Base-by-base conservation (phyloP, 2,329 filamentous ascomycete species). In the Paracoccidioides brasiliensis region DNA sequence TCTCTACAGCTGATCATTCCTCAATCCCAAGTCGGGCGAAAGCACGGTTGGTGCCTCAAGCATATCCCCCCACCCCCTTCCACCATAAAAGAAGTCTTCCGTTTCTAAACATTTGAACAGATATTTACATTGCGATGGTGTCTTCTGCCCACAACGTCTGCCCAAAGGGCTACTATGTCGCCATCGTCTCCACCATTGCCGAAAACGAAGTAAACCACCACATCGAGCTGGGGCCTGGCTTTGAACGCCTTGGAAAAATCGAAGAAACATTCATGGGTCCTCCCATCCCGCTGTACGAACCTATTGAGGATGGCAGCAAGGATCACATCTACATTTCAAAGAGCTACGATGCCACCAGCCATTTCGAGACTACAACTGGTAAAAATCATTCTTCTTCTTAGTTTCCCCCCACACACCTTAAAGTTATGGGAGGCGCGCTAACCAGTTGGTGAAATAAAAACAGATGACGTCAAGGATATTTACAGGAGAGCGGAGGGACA, bases 91-190 rank as follows among this genome's bases (percentile, higher is more conserved):
- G 22, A 9, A 22, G 12, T 6, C 1, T 14, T 38, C 14, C 22
- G 15, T 9, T 51, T 8, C 48, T 51, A 54, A 56, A 14, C 7
- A 37, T 12, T 37, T 33, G 52, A 54, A 57, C 61, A 93, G 89
- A 97, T 69, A 90, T 98, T 68, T 98, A 98, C 79, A 85, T 98
- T 68, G 91, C 93, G 56, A 87, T 93, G 70, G 90, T 98, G 57
- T 96, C 90, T 0, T 89, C 88, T 42, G 88, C 90, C 41, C 94
- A 98, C 78, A 97, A 95, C 66, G 94, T 98, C 64, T 97, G 91
- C 77, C 93, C 94, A 66, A 95, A 95, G 81, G 91, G 91, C 59
- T 97, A 96, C 82, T 98, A 94, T 79, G 89, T 98, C 64, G 93
- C 93, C 65, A 98, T 97, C 59, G 91, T 98, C 62, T 95, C 90